These are phyloP conservation scores for Gynandropsis gynandra DNA, from an alignment of 345 rosid species.

Conservation along the genomic window DNA sequence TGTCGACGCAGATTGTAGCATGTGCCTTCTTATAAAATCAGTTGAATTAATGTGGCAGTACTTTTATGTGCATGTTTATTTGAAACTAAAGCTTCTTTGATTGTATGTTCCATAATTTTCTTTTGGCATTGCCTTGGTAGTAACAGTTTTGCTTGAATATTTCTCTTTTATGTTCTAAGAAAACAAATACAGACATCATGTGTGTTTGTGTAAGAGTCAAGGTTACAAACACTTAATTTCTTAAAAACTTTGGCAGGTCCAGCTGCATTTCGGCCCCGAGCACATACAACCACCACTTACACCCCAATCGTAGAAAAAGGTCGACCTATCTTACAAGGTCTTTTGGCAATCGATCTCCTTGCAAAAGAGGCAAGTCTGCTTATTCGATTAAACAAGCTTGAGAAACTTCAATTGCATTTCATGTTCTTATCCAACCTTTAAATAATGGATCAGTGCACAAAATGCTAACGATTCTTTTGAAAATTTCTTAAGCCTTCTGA, in stretches of 20 bases:
- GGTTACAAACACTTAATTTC: slow-evolving; percentile 14
- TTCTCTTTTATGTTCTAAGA: slow-evolving; percentile 10
- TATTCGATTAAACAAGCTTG: slow-evolving; percentile 19
- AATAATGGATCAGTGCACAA: slow-evolving; percentile 1
- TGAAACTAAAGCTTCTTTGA: slow-evolving; percentile 9
- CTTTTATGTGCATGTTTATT: slow-evolving; percentile 12
- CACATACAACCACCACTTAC: slow-evolving; percentile 54
- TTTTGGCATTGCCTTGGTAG: slow-evolving; percentile 12
- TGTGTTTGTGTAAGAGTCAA: slow-evolving; percentile 8
- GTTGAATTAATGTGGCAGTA: slow-evolving; percentile 8
- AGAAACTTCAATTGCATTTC: slow-evolving; percentile 13
- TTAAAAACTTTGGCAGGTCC: slow-evolving; percentile 57
- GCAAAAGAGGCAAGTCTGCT: slow-evolving; percentile 77
- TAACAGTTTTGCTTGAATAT: slow-evolving; percentile 5
- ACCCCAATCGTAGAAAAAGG: slow-evolving; percentile 79
- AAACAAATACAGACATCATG: slow-evolving; percentile 9
- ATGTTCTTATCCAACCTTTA: slow-evolving; percentile 11
- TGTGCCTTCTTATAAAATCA: slow-evolving; percentile 18
- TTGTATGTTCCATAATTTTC: slow-evolving; percentile 1
- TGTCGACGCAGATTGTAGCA: slow-evolving; percentile 11
- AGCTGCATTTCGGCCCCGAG: slow-evolving; percentile 94
- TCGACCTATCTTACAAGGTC: slow-evolving; percentile 95
- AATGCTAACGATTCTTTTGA: slow-evolving; percentile 7
- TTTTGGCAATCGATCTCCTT: slow-evolving; percentile 87
- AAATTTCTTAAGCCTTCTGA: neutral